A percentile compares a stretch with the other conserved stretches of the same genome.
These are phyloP conservation scores for Fusarium illudens DNA, from an alignment of 2,329 filamentous ascomycete species.

Conservation along the genomic window DNA sequence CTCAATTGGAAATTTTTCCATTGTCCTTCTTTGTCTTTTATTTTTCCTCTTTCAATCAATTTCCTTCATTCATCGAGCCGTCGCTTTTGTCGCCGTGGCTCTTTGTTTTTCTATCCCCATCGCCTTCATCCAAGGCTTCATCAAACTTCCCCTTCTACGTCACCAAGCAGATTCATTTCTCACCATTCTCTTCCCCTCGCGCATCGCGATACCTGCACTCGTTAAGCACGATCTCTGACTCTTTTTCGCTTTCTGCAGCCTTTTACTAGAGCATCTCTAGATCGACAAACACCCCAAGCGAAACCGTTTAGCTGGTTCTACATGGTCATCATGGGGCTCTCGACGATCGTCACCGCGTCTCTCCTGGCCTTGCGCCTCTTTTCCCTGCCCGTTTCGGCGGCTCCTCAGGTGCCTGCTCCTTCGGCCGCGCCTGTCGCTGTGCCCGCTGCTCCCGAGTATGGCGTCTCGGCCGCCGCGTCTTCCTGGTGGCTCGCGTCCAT, in stretches of 20 bases:
- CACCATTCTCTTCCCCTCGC: not conserved
- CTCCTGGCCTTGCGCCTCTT: conserved; percentile 56
- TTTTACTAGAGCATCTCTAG: conserved; percentile 24
- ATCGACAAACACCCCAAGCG: conserved; percentile 24
- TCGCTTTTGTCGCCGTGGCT: not conserved
- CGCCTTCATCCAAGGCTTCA: conserved; percentile 13
- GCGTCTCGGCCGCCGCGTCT: conserved; percentile 45
- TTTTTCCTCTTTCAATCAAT: conserved; percentile 5
- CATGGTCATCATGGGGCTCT: conserved; percentile 58
- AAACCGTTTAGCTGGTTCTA: conserved; percentile 46
- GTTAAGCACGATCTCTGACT: conserved; percentile 23
- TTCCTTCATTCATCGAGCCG: conserved; percentile 2
- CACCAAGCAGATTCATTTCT: not conserved
- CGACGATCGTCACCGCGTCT: conserved; percentile 52
- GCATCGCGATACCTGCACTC: not conserved
- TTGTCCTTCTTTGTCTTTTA: conserved; percentile 15
- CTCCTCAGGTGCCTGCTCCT: conserved; percentile 5
- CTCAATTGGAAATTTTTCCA: conserved; percentile 1
- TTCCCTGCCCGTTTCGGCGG: conserved; percentile 43
- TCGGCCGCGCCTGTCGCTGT: conserved; percentile 23
- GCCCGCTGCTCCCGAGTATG: conserved; percentile 10
- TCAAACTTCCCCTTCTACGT: not conserved
- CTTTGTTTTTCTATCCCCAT: conserved; percentile 10
- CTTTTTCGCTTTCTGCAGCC: conserved; percentile 12
- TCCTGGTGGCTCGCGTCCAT: conserved; percentile 79